Conservation (phyloP, 345 rosid species). For the Euphorbia peplus region DNA sequence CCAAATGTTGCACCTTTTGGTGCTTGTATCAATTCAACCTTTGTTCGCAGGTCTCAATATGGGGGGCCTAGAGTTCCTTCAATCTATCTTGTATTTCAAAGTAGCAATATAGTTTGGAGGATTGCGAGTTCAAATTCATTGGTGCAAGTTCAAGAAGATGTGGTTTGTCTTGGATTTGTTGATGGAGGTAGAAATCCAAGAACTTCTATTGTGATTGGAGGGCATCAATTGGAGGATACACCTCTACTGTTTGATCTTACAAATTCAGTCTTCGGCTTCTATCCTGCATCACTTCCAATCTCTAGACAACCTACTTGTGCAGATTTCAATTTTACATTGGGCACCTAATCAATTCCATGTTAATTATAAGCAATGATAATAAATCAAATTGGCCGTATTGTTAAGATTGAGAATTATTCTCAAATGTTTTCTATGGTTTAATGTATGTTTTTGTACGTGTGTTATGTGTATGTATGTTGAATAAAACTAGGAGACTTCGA, state of each 20-base stretch:
- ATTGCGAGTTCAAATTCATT: conserved; percentile 6
- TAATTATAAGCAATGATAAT: too few species aligned
- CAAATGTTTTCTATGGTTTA: too few species aligned
- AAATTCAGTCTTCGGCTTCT: conserved; percentile 19
- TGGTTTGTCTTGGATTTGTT: conserved; percentile 4
- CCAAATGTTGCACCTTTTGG: too few species aligned
- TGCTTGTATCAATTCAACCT: neutral
- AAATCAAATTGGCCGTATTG: too few species aligned
- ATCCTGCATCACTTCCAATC: conserved; percentile 12
- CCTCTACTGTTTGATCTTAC: conserved; percentile 26
- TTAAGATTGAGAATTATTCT: too few species aligned
- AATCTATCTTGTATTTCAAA: conserved; percentile 7
- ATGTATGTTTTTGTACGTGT: too few species aligned
- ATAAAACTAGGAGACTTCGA: too few species aligned
- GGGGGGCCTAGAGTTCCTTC: conserved; percentile 5
- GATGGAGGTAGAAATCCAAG: conserved; percentile 22
- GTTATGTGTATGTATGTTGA: too few species aligned
- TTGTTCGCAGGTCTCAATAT: neutral
- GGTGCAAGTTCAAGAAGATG: neutral
- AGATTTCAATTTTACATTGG: neutral
- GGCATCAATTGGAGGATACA: conserved; percentile 24
- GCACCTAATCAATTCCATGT: too few species aligned
- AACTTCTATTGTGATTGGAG: too few species aligned
- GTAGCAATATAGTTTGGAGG: neutral
- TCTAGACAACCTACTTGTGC: conserved; percentile 8